Percentiles rank a stretch among this genome's conserved stretches.
Evolutionary conservation across 1,284 basidiomycete genomes (phyloP).

Genomic region (Malassezia arunalokei): DNA sequence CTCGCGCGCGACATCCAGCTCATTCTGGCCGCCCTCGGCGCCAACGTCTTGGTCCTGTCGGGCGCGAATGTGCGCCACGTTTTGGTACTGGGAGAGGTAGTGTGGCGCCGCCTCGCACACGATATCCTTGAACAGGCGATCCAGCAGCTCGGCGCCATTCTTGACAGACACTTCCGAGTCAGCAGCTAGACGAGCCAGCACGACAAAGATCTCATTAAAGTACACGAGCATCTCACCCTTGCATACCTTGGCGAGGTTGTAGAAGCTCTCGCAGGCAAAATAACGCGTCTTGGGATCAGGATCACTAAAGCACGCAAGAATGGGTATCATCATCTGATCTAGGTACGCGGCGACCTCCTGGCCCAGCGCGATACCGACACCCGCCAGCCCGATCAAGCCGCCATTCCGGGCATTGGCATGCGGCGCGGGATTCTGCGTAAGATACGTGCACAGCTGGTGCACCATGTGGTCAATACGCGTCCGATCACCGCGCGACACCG

Average conservation of each 20-base stretch:
- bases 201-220: slow-evolving; percentile 97
- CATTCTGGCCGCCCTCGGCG: slow-evolving; percentile 24
- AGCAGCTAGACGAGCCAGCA: slow-evolving; percentile 74
- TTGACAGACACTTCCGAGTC: slow-evolving; percentile 94
- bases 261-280: slow-evolving; percentile 92
- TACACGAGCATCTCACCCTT: slow-evolving; percentile 93
- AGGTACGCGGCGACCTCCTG: slow-evolving; percentile 86
- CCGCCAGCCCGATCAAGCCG: slow-evolving; percentile 88
- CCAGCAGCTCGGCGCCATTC: slow-evolving; percentile 96
- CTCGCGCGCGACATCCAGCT: slow-evolving; percentile 39
- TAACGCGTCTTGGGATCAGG: slow-evolving; percentile 88
- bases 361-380: slow-evolving; percentile 85
- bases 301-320: slow-evolving; percentile 88
- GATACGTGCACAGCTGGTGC: slow-evolving; percentile 71
- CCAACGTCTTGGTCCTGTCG: slow-evolving; percentile 51
- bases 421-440: slow-evolving; percentile 23
- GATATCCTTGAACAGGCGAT: slow-evolving; percentile 91
- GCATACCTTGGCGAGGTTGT: slow-evolving; percentile 92
- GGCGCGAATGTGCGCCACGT: slow-evolving; percentile 49
- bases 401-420: slow-evolving; percentile 71
- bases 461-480: slow-evolving; percentile 74
- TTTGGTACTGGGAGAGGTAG: slow-evolving; percentile 78
- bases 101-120: slow-evolving; percentile 91
- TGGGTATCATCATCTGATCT: slow-evolving; percentile 76
- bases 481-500: slow-evolving; percentile 65